Conservation (phyloP, 2,329 filamentous ascomycete genomes). For the Phaeoacremonium minimum region DNA sequence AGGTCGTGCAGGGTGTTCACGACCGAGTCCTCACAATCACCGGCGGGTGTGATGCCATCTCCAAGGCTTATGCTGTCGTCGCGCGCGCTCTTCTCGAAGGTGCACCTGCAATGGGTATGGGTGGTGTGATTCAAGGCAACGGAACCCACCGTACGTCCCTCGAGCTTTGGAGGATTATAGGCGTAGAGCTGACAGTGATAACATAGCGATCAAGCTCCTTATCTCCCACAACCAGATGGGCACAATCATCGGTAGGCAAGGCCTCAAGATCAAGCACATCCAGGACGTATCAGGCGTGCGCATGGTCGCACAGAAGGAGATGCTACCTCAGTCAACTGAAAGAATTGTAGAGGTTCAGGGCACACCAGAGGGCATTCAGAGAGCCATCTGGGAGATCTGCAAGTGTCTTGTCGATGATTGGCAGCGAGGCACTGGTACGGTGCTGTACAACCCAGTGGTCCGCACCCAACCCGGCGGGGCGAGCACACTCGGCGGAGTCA, state of each 20-base stretch:
- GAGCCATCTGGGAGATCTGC: conserved; percentile 96
- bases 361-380: conserved; percentile 90
- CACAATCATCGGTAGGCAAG: conserved; percentile 94
- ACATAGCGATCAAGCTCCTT: conserved; percentile 85
- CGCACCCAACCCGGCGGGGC: conserved; percentile 69
- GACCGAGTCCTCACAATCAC: conserved; percentile 96
- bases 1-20: conserved; percentile 95
- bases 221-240: conserved; percentile 99
- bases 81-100: conserved; percentile 89
- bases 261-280: conserved; percentile 98
- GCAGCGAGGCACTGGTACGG: conserved; percentile 94
- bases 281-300: conserved; percentile 94
- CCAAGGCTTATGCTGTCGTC: conserved; percentile 90
- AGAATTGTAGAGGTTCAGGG: conserved; percentile 96
- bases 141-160: conserved; percentile 87
- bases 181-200: too few relatives aligned
- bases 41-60: conserved; percentile 80
- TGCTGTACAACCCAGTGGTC: conserved; percentile 94
- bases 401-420: conserved; percentile 98
- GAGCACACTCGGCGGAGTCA: conserved; percentile 24
- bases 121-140: conserved; percentile 78
- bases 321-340: conserved; percentile 98
- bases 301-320: conserved; percentile 99
- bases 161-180: not conserved
- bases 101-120: conserved; percentile 93